A percentile compares a stretch with the other conserved stretches of the same genome.
phyloP scores from a whole-genome alignment of 2,329 filamentous ascomycete species.

The Aspergillaceae sp. region DNA sequence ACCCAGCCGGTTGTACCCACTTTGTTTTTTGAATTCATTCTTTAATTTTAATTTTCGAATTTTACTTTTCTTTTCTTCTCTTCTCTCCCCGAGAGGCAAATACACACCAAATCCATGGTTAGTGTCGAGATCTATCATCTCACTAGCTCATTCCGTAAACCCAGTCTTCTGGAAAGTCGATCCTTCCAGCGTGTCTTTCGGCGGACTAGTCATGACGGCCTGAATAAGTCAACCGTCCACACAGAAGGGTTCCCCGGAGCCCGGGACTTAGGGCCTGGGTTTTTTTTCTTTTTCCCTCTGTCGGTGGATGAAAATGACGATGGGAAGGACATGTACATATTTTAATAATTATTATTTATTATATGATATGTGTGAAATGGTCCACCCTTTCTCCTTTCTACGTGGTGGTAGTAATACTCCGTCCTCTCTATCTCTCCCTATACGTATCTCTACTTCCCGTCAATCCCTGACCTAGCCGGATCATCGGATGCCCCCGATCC shows the following conservation, averaged over 20 bases:
- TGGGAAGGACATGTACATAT: too few species aligned
- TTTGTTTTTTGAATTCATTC: too few species aligned
- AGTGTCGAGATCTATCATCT: slow-evolving; percentile 29
- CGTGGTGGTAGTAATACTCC: background rate
- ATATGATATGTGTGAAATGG: too few species aligned
- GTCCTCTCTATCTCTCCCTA: background rate
- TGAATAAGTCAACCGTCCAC: slow-evolving; percentile 23
- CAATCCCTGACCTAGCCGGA: slow-evolving; percentile 1
- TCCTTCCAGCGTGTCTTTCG: slow-evolving; percentile 19
- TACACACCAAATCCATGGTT: too few species aligned
- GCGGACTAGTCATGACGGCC: slow-evolving; percentile 7
- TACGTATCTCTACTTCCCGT: background rate
- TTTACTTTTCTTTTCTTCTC: too few species aligned
- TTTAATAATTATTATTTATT: too few species aligned
- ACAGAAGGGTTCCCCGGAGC: slow-evolving; percentile 28
- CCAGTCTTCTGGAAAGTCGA: slow-evolving; percentile 28
- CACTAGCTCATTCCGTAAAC: slow-evolving; percentile 24
- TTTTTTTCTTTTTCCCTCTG: slow-evolving; percentile 4
- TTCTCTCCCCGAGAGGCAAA: too few species aligned
- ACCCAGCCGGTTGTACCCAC: too few species aligned
- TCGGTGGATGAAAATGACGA: too few species aligned
- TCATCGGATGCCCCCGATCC: slow-evolving; percentile 1
- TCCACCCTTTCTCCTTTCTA: too few species aligned
- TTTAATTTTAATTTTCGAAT: too few species aligned
- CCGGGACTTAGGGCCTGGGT: slow-evolving; percentile 22